Evolutionary conservation across 108 stramenopile species (phyloP).

Genomic region (Discostella pseudostelligera): DNA sequence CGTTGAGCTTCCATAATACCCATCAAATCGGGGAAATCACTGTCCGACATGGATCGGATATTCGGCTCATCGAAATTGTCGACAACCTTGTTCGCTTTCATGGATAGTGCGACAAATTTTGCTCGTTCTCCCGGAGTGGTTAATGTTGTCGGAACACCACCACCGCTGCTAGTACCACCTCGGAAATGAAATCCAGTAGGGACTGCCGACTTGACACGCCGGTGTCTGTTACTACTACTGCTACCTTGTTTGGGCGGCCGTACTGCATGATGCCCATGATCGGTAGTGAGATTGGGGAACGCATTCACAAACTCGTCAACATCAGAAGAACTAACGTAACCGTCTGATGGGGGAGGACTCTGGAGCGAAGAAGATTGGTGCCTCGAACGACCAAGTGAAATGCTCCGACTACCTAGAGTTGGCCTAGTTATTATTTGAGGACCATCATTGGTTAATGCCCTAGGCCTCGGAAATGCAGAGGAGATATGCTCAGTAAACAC

Average conservation of each 20-base stretch:
- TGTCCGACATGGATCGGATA: not conserved
- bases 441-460: not conserved
- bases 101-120: conserved; percentile 24
- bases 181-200: not conserved
- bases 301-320: conserved; percentile 5
- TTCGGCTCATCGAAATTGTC: conserved; percentile 10
- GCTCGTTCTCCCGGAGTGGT: conserved; percentile 21
- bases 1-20: conserved; percentile 19
- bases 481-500: too few relatives aligned
- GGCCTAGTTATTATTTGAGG: not conserved
- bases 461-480: not conserved
- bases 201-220: conserved; percentile 8
- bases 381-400: not conserved
- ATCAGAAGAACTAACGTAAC: not conserved
- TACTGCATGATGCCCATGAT: not conserved
- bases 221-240: conserved; percentile 3
- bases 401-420: not conserved
- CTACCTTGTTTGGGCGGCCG: too few relatives aligned
- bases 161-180: not conserved
- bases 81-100: conserved; percentile 15
- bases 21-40: conserved; percentile 16
- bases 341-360: not conserved
- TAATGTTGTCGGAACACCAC: conserved; percentile 2
- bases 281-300: not conserved
- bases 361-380: not conserved